These are phyloP conservation scores for Phyllosticta citribraziliensis DNA, from an alignment of 2,329 filamentous ascomycete genomes.

Conservation along the genomic window DNA sequence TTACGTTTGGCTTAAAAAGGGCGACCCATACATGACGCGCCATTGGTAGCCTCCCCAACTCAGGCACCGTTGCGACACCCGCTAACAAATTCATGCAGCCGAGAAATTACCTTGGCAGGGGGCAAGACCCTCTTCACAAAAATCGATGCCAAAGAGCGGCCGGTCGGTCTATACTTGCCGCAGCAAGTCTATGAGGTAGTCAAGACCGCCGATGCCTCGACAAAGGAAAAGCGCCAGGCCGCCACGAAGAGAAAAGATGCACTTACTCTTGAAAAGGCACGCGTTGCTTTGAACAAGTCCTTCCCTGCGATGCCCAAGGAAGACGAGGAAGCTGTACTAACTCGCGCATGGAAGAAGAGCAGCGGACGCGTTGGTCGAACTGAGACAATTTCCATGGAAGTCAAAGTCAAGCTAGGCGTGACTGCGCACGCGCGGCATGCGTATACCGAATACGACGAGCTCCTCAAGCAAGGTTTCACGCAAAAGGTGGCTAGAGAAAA, in stretches of 20 bases:
- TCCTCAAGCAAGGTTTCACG: slow-evolving; percentile 19
- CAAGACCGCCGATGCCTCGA: slow-evolving; percentile 28
- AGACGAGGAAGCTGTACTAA: slow-evolving; percentile 27
- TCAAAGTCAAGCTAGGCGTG: slow-evolving; percentile 38
- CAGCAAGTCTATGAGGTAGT: slow-evolving; percentile 29
- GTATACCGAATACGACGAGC: slow-evolving; percentile 39
- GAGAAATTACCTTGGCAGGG: neutral
- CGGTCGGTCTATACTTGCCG: slow-evolving; percentile 36
- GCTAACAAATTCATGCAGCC: neutral
- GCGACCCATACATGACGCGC: slow-evolving; percentile 34
- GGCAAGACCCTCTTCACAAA: slow-evolving; percentile 2
- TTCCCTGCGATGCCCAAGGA: slow-evolving; percentile 34
- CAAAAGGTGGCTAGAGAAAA: slow-evolving; percentile 18
- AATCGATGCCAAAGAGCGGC: slow-evolving; percentile 18
- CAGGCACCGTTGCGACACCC: neutral
- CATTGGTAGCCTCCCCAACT: slow-evolving; percentile 26
- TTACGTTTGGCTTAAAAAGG: slow-evolving; percentile 34
- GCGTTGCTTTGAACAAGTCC: slow-evolving; percentile 24
- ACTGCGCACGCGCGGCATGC: slow-evolving; percentile 41
- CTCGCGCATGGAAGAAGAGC: slow-evolving; percentile 36
- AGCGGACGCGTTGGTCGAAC: slow-evolving; percentile 41
- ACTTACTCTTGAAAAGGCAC: slow-evolving; percentile 15
- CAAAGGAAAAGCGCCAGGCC: slow-evolving; percentile 30
- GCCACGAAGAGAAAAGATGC: slow-evolving; percentile 27
- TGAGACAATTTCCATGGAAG: slow-evolving; percentile 26